These are phyloP conservation scores for Xylaria sp. DNA, from an alignment of 2,329 filamentous ascomycete species.

Conservation along the genomic window DNA sequence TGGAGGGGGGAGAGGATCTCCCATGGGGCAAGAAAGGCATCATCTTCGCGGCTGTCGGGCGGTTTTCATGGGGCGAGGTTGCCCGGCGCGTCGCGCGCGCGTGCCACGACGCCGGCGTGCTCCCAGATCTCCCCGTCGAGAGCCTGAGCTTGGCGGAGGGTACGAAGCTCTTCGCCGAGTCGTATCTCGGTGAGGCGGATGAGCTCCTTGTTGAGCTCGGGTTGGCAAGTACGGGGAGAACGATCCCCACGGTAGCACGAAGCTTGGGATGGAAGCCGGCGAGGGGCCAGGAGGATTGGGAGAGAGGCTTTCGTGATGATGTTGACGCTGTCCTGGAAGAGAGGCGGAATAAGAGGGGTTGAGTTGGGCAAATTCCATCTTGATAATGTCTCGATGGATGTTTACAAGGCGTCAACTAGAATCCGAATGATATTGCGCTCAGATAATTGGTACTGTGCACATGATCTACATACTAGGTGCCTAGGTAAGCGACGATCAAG, in stretches of 20 bases:
- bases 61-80: constrained; percentile 48
- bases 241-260: constrained; percentile 34
- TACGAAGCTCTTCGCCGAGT: constrained; percentile 23
- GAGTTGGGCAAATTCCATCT: not conserved
- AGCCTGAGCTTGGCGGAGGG: constrained; percentile 39
- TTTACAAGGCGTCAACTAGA: no score
- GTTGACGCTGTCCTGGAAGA: constrained; percentile 25
- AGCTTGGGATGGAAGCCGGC: constrained; percentile 43
- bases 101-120: constrained; percentile 38
- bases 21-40: constrained; percentile 47
- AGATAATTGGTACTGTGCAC: no score
- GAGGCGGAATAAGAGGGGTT: constrained; percentile 4
- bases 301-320: constrained; percentile 25
- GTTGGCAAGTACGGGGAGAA: constrained; percentile 40
- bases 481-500: no score
- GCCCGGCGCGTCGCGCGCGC: constrained; percentile 44
- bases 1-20: constrained; percentile 39
- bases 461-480: no score
- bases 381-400: no score
- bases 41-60: constrained; percentile 50
- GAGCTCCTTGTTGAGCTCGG: constrained; percentile 42
- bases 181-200: constrained; percentile 29
- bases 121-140: constrained; percentile 40
- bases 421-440: no score
- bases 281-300: constrained; percentile 37